Conservation (phyloP, 345 rosid species). For the Nephelium lappaceum region DNA sequence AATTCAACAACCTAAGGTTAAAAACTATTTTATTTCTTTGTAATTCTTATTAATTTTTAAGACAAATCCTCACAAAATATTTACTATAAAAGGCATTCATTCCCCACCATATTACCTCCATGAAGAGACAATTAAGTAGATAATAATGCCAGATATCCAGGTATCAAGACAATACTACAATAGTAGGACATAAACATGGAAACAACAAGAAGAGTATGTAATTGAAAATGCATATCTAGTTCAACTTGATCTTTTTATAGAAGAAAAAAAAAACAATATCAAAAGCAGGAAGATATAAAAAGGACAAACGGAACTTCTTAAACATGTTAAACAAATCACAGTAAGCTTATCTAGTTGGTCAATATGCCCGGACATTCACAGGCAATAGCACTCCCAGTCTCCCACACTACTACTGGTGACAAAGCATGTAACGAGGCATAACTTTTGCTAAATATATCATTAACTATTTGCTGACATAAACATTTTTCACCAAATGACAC, state of each 20-base stretch:
- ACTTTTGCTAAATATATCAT: background rate
- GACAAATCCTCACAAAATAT: background rate
- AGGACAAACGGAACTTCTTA: background rate
- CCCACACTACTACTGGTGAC: background rate
- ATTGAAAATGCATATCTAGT: background rate
- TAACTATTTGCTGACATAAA: background rate
- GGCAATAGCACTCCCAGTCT: background rate
- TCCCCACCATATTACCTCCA: constrained; percentile 5
- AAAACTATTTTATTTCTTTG: background rate
- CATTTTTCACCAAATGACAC: background rate
- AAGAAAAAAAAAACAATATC: background rate
- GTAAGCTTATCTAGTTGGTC: background rate
- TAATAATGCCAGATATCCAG: background rate
- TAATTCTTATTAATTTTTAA: constrained; percentile 9
- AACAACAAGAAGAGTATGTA: background rate
- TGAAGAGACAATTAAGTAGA: constrained; percentile 1
- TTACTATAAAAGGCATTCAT: background rate
- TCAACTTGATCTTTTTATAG: background rate
- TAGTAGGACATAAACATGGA: background rate
- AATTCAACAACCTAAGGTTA: constrained; percentile 22
- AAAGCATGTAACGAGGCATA: background rate
- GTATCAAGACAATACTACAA: background rate
- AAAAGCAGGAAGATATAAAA: background rate
- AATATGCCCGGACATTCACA: background rate
- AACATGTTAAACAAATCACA: background rate